phyloP scores from a whole-genome alignment of 2,329 filamentous ascomycete species.

The Apiospora koreana region DNA sequence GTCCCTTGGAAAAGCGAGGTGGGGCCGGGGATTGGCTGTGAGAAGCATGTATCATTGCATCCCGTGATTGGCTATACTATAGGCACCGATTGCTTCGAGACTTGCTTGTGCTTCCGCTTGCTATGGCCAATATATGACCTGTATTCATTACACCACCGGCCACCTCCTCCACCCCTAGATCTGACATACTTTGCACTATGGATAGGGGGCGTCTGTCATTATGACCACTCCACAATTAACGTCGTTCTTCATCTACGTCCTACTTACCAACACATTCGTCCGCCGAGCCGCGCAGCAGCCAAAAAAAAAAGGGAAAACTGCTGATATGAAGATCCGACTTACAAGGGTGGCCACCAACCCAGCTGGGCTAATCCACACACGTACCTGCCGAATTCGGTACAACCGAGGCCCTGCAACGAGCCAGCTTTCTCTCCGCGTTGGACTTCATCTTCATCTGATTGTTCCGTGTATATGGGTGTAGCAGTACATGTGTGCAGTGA shows the following conservation, averaged over 20 bases:
- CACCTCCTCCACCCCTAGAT: background rate
- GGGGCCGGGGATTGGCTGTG: background rate
- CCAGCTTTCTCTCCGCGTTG: background rate
- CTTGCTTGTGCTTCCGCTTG: conserved; percentile 16
- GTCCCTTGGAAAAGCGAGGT: background rate
- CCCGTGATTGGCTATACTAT: conserved; percentile 12
- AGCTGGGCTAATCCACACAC: conserved; percentile 11
- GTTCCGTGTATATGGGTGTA: background rate
- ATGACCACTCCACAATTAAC: background rate
- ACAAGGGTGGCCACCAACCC: background rate
- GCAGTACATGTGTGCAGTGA: background rate
- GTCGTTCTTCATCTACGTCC: background rate
- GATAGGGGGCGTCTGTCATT: background rate
- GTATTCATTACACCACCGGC: conserved; percentile 10
- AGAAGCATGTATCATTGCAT: conserved; percentile 3
- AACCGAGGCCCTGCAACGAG: background rate
- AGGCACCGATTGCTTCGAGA: conserved; percentile 16
- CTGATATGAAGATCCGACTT: background rate
- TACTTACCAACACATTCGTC: background rate
- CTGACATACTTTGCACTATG: conserved; percentile 12
- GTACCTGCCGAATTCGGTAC: conserved; percentile 17
- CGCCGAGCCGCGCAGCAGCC: background rate
- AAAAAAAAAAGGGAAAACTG: background rate
- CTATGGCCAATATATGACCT: conserved; percentile 8
- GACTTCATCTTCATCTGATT: background rate